Evolutionary conservation across 768 basidiomycete species (phyloP).

Genomic region (Boletellus sp.): DNA sequence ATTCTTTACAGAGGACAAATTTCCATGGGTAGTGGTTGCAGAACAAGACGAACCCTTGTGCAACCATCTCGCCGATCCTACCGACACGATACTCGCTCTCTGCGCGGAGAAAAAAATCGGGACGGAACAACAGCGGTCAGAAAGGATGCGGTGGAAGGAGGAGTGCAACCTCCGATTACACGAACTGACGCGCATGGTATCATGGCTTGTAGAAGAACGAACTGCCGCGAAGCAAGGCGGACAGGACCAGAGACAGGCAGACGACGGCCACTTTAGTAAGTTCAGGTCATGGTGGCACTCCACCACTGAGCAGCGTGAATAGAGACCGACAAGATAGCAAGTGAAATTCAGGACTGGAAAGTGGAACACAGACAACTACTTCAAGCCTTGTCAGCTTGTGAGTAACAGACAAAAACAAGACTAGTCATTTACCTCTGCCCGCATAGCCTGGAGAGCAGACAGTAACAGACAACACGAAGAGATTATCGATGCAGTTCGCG

Average conservation of each 20-base stretch:
- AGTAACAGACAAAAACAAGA: conserved; percentile 17
- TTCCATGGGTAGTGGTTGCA: conserved; percentile 56
- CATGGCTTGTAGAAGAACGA: conserved; percentile 54
- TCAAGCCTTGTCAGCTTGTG: conserved; percentile 52
- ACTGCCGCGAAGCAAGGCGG: conserved; percentile 46
- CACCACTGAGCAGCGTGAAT: background rate
- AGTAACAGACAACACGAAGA: conserved; percentile 61
- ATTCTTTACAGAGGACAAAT: conserved; percentile 55
- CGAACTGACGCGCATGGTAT: conserved; percentile 59
- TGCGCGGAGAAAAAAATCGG: conserved; percentile 55
- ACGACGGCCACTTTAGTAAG: conserved; percentile 56
- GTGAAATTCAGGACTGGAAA: conserved; percentile 57
- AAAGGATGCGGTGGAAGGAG: conserved; percentile 54
- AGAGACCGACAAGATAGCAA: conserved; percentile 62
- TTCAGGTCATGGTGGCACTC: conserved; percentile 5
- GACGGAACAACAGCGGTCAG: conserved; percentile 59
- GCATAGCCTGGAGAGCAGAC: conserved; percentile 64
- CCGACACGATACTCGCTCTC: conserved; percentile 61
- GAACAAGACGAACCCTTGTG: conserved; percentile 61
- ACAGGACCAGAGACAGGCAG: conserved; percentile 49
- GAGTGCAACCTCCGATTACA: conserved; percentile 56
- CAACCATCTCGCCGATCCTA: conserved; percentile 64
- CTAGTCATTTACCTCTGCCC: conserved; percentile 6
- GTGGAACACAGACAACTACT: conserved; percentile 57
- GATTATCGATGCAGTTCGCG: conserved; percentile 60